phyloP scores from a whole-genome alignment of 2,329 filamentous ascomycete genomes.

The Colletotrichum acutatum region DNA sequence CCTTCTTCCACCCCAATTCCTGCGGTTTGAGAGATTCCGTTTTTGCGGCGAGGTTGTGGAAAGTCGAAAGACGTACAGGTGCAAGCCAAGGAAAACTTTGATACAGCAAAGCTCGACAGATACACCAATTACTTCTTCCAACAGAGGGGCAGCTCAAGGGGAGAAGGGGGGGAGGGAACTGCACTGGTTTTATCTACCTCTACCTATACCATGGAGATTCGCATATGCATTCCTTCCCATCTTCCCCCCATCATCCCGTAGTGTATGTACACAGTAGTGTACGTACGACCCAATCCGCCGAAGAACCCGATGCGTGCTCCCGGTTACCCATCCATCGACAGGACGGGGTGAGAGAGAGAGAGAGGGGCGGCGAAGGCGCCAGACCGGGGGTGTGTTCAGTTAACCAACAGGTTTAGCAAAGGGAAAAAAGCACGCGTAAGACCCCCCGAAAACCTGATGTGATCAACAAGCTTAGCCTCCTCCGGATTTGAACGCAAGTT shows the following conservation, averaged over 20 bases:
- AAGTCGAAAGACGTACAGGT: not conserved
- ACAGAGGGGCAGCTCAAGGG: not conserved
- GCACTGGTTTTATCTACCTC: conserved; percentile 16
- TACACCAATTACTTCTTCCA: not conserved
- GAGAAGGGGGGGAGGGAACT: not conserved
- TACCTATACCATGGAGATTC: not conserved
- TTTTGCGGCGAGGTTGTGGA: not conserved
- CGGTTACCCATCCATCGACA: not conserved
- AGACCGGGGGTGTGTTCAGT: not conserved
- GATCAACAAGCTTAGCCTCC: conserved; percentile 1
- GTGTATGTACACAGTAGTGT: too few species aligned
- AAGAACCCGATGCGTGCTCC: conserved; percentile 18
- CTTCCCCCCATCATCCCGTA: not conserved
- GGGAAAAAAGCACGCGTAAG: not conserved
- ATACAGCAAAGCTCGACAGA: not conserved
- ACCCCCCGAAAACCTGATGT: not conserved
- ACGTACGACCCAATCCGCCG: not conserved
- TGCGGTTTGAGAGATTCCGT: not conserved
- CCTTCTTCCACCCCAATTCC: conserved; percentile 3
- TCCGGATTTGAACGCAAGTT: not conserved
- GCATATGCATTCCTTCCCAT: not conserved
- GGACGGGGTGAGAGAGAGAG: not conserved
- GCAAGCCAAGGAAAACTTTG: not conserved
- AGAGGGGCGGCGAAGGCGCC: not conserved
- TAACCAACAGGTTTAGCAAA: conserved; percentile 9